Evolutionary conservation across 306 rosid species (phyloP).

Genomic region (Trifolium fragiferum): DNA sequence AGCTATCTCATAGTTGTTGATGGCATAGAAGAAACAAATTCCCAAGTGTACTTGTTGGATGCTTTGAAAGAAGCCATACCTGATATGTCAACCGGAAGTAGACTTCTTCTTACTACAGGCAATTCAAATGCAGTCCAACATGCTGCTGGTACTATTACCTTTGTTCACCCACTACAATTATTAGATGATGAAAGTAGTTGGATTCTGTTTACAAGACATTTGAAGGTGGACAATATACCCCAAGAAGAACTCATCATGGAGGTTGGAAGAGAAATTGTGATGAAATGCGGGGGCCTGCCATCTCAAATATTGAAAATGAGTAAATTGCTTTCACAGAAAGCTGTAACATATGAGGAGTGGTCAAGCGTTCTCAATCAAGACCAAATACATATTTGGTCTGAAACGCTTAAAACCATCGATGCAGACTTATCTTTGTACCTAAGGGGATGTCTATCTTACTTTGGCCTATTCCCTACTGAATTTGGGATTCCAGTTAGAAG

Average conservation of each 20-base stretch:
- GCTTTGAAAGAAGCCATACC: constrained; percentile 10
- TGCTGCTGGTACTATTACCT: not conserved
- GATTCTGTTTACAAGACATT: constrained; percentile 5
- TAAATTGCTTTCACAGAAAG: not conserved
- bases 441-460: constrained; percentile 24
- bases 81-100: not conserved
- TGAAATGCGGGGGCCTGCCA: constrained; percentile 45
- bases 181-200: constrained; percentile 39
- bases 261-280: not conserved
- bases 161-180: constrained; percentile 14
- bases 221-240: not conserved
- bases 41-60: not conserved
- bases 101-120: constrained; percentile 38
- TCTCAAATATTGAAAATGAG: constrained; percentile 6
- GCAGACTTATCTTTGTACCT: not conserved
- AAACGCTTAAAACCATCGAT: not conserved
- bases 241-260: not conserved
- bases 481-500: constrained; percentile 50
- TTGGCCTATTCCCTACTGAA: constrained; percentile 34
- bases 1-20: constrained; percentile 44
- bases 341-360: not conserved
- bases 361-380: not conserved
- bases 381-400: not conserved
- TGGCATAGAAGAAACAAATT: constrained; percentile 20
- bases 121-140: not conserved